Conservation (phyloP, 2,329 filamentous ascomycete species). For the Corynespora cassiicola region DNA sequence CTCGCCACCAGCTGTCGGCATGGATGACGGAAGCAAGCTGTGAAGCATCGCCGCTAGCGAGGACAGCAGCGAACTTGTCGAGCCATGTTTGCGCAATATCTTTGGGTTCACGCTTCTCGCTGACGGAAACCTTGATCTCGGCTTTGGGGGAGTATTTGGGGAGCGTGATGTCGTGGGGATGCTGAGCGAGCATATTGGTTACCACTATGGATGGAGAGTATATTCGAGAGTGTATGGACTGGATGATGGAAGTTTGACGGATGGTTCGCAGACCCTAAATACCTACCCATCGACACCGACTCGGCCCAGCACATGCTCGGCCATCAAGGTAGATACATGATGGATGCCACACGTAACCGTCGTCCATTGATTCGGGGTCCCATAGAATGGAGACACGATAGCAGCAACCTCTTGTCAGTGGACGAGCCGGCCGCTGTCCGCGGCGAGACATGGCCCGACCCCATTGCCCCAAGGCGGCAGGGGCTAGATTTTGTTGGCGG, state of each 20-base stretch:
- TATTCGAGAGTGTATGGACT: neutral
- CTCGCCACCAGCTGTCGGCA: constrained; percentile 62
- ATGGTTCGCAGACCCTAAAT: constrained; percentile 7
- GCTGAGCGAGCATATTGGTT: constrained; percentile 24
- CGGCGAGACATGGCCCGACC: constrained; percentile 16
- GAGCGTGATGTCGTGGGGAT: constrained; percentile 32
- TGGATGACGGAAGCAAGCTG: constrained; percentile 46
- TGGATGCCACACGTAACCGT: constrained; percentile 1
- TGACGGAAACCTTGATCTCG: constrained; percentile 14
- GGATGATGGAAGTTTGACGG: constrained; percentile 2
- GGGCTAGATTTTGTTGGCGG: no score
- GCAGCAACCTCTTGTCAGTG: no score
- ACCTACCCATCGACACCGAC: constrained; percentile 3
- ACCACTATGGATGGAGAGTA: neutral
- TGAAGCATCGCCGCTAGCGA: constrained; percentile 21
- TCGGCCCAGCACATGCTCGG: constrained; percentile 7
- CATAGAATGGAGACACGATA: constrained; percentile 5
- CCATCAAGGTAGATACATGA: constrained; percentile 8
- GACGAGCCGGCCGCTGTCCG: no score
- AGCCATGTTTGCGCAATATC: constrained; percentile 37
- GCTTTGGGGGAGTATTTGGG: constrained; percentile 30
- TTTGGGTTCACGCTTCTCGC: constrained; percentile 15
- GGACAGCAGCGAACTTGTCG: constrained; percentile 25
- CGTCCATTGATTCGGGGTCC: neutral
- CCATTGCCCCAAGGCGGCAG: constrained; percentile 1